Evolutionary conservation across 139 green algal species (phyloP).

Genomic region (Auxenochlorella pyrenoidosa): DNA sequence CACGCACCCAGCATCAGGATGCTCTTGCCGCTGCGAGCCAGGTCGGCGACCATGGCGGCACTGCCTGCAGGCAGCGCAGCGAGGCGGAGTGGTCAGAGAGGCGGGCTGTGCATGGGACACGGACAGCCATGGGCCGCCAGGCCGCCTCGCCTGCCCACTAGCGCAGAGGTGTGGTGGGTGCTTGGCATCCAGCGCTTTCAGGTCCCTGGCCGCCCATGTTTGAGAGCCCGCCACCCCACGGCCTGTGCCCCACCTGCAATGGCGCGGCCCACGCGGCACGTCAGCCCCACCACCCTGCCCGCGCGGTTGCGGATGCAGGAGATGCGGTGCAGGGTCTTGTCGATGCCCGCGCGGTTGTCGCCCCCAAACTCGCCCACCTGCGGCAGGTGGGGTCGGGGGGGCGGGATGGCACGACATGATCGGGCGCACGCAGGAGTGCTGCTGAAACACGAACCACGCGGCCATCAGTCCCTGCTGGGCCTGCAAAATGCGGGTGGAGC

Average conservation of each 20-base stretch:
- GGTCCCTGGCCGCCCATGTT: no score
- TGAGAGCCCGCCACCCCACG: neutral
- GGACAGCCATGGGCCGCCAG: no score
- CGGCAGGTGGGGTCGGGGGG: neutral
- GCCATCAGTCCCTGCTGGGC: neutral
- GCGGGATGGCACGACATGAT: no score
- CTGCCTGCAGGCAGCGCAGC: neutral
- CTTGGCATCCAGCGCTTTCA: no score
- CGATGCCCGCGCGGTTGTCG: constrained; percentile 86
- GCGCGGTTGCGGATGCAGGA: constrained; percentile 84
- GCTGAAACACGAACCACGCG: neutral
- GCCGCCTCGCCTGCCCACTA: no score
- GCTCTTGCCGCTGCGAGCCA: constrained; percentile 16
- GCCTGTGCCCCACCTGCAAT: constrained; percentile 45
- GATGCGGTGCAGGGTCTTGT: constrained; percentile 85
- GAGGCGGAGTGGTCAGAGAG: neutral
- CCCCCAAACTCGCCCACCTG: constrained; percentile 84
- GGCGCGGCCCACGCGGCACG: constrained; percentile 93
- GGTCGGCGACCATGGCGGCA: constrained; percentile 21
- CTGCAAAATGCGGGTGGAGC: no score
- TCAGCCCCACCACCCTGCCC: constrained; percentile 93
- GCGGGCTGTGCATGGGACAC: no score
- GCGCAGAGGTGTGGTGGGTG: no score
- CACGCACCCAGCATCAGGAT: constrained; percentile 34
- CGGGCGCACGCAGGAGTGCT: neutral